Percentiles rank a stretch among this genome's conserved stretches.
These are phyloP conservation scores for Pleurotus pulmonarius DNA, from an alignment of 768 basidiomycete genomes.

Conservation along the genomic window DNA sequence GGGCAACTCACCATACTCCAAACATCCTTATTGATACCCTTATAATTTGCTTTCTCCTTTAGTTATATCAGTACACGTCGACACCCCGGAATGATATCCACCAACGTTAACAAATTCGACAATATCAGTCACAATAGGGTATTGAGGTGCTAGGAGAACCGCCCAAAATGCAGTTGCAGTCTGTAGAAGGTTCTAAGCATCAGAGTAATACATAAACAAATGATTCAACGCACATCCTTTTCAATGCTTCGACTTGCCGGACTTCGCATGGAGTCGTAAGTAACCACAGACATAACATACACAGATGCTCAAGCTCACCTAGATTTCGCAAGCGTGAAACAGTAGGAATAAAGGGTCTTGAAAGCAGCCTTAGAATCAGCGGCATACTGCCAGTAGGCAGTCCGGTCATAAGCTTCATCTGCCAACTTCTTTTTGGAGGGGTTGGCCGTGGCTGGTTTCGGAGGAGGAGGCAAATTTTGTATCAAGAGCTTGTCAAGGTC, in stretches of 20 bases:
- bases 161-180: conserved; percentile 73
- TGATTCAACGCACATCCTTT: conserved; percentile 58
- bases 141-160: conserved; percentile 66
- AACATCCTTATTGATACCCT: conserved; percentile 78
- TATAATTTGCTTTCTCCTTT: conserved; percentile 57
- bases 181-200: conserved; percentile 25
- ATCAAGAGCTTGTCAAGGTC: conserved; percentile 69
- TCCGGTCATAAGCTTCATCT: conserved; percentile 52
- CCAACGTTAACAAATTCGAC: conserved; percentile 63
- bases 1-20: conserved; percentile 70
- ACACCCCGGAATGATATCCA: conserved; percentile 1
- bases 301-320: conserved; percentile 44
- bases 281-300: background rate
- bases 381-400: conserved; percentile 46
- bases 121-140: conserved; percentile 62
- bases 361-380: conserved; percentile 50
- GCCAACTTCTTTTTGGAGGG: conserved; percentile 26
- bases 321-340: conserved; percentile 68
- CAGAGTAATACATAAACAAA: background rate
- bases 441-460: conserved; percentile 20
- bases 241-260: conserved; percentile 63
- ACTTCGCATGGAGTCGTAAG: too few species aligned
- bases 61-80: conserved; percentile 17
- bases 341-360: conserved; percentile 63
- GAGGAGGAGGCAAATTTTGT: conserved; percentile 37